Evolutionary conservation across 805 yeast species (phyloP), one percentile per base, ranked within the genome.

Genomic region (Pachysolen tannophilus): DNA sequence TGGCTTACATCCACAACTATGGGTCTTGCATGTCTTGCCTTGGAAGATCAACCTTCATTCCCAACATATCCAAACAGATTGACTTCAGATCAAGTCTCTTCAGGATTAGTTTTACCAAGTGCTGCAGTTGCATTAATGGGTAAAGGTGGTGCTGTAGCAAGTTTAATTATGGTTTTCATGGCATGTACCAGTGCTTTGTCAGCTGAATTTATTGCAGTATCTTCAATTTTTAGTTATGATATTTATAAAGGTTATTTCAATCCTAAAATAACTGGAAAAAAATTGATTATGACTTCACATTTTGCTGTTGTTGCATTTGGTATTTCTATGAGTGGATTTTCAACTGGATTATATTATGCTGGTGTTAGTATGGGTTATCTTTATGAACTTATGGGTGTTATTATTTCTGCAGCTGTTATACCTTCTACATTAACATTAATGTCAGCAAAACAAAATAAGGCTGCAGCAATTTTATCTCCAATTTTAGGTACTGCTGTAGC

Each of bases 151-250:
- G 94, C 94, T 4, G 88, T 75, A 32, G 88, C 88, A 24, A 71
- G 87, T 8, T 67, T 87, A 43, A 55, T 87, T 23, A 60, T 87
- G 65, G 73, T 86, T 8, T 87, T 87, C 58, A 82, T 85, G 88
- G 95, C 96, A 18, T 90, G 82, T 28, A 87, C 96, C 0, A 82
- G 94, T 32, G 95, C 96, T 18, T 75, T 84, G 72, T 82, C 94
- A 21, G 90, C 95, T 26, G 95, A 87, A 58, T 72, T 87, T 49
- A 83, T 87, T 52, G 82, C 95, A 2, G 88, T 84, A 14, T 82
- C 94, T 3, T 80, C 95, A 2, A 75, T 87, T 41, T 72, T 77
- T 64, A 82, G 95, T 29, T 87, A 84, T 48, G 96, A 87, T 60
- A 67, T 87, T 42, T 87, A 81, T 73, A 75, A 84, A 60, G 71